Base-by-base conservation (phyloP, 805 yeast genomes). In the Monosporozyma yasuniensis region DNA sequence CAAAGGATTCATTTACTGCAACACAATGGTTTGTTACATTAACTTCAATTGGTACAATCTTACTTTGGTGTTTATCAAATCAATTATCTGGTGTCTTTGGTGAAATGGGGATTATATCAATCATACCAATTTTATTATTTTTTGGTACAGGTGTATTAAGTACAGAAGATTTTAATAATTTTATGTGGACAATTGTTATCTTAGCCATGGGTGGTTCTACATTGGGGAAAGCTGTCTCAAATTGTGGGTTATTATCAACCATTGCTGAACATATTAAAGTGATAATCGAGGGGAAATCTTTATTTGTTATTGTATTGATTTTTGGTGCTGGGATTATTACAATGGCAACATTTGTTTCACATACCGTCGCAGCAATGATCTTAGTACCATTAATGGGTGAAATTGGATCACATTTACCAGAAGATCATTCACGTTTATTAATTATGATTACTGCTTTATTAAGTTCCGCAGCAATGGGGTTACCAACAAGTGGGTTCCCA, bases 121-220 rank as follows among this genome's bases (percentile, higher is more conserved):
- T 93, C 50, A 76, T 90, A 16, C 97, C 99, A 10, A 77, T 91
- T 60, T 76, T 89, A n/a, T 68, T 88, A n/a, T 83, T 91, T 61
- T 91, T 91, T 62, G 98, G 96, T 4, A 80, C 96, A 0, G 96
- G 97, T 0, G 68, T 90, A 18, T 71, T 91, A 52, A 80, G 85
- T 8, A 83, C 89, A 1, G 96, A 90, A 50, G 99, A 91, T 63
- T 89, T 91, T 68, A 91, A 93, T 68, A 91, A 88, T 65, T 91
- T 91, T 65, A 81, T 96, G 55, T 91, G 99, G 99, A 89, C 95
- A 4, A 93, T 91, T 58, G 93, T 93, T 9, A 80, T 91, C 43
- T 74, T 91, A 54, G 97, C 98, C 3, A 93, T 91, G 99, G 99
- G 99, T 30, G 99, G 99, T 54, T 79, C 91, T 47, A 95, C 96